Evolutionary conservation across 768 basidiomycete genomes (phyloP), one percentile per base, ranked within the genome.

Genomic region (Hygrophoropsis aurantiaca): DNA sequence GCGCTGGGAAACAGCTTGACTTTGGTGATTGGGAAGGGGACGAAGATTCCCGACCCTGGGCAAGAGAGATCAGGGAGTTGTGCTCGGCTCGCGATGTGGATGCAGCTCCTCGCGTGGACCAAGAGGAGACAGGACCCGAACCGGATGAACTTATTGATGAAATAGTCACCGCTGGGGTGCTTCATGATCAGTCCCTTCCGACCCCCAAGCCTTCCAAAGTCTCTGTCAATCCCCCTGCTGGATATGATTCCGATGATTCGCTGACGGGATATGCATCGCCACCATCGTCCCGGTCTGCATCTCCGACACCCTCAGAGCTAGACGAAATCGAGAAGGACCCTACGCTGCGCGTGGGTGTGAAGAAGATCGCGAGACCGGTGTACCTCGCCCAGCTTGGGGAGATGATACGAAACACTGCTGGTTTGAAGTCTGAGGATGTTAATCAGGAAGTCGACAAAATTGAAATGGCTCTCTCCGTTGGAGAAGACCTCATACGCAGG

Each of bases 1-100:
- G 72, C 21, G 73, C 74, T 11, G 78, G 82, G 5, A 87, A 87
- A 61, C 76, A 75, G 40, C 72, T 97, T 18, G 74, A 81, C 47
- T 97, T 99, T 54, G 84, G 79, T 0, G 81, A 78, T 33, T 97
- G 94, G 94, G 85, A 88, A 7, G 91, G 87, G 1, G 77, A 82
- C 1, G 84, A 80, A 4, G 72, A 78, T 21, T 85, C 80, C 7
- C 82, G 75, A 50, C 67, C 61, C 18, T 90, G 89, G 82, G 82
- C 80, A 15, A 70, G 84, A 44, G 68, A 68, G 11, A 53, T 97
- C 40, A 74, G 92, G 48, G 53, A 62, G 9, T 68, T 89, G 42
- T 65, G 82, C 30, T 57, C 63, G 32, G 66, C 59, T 18, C 73
- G 77, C 35, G 84, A 89, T 53, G 60, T 75, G 2, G 81, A 84